phyloP scores from a whole-genome alignment of 2,329 filamentous ascomycete genomes.

The Phialophora tarda region DNA sequence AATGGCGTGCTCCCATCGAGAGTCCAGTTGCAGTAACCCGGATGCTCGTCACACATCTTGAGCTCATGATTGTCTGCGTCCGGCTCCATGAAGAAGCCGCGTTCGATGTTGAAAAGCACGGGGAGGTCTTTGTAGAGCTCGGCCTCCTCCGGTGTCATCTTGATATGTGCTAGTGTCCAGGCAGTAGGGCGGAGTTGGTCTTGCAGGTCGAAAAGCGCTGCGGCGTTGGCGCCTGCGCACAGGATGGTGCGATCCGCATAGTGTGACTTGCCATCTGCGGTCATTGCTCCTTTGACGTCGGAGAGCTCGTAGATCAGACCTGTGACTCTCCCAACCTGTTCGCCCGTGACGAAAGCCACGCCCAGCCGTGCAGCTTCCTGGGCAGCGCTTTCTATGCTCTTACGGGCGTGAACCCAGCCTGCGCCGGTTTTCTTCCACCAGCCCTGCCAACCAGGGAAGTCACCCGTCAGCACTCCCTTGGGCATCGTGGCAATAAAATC shows the following conservation, averaged over 20 bases:
- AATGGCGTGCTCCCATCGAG: conserved; percentile 48
- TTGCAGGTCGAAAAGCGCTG: conserved; percentile 52
- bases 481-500: conserved; percentile 60
- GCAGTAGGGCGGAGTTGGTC: conserved; percentile 53
- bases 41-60: conserved; percentile 59
- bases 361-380: conserved; percentile 55
- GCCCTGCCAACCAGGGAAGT: conserved; percentile 53
- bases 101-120: conserved; percentile 55
- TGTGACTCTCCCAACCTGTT: conserved; percentile 47
- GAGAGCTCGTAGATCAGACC: conserved; percentile 45
- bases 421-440: conserved; percentile 52
- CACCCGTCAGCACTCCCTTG: conserved; percentile 53
- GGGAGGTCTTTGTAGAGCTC: conserved; percentile 51
- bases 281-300: conserved; percentile 50
- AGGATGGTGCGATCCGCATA: conserved; percentile 50
- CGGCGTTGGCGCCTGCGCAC: conserved; percentile 52
- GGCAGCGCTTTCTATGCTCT: conserved; percentile 55
- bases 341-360: conserved; percentile 54
- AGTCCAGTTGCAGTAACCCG: conserved; percentile 60
- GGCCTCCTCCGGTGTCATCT: conserved; percentile 50
- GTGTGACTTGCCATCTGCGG: conserved; percentile 47
- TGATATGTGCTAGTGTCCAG: conserved; percentile 56
- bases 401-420: conserved; percentile 61
- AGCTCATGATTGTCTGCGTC: conserved; percentile 49
- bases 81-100: conserved; percentile 58